Percentiles rank a stretch among this genome's conserved stretches.
Conservation (phyloP, 495 filamentous ascomycete genomes). For the Neurospora tetraspora region DNA sequence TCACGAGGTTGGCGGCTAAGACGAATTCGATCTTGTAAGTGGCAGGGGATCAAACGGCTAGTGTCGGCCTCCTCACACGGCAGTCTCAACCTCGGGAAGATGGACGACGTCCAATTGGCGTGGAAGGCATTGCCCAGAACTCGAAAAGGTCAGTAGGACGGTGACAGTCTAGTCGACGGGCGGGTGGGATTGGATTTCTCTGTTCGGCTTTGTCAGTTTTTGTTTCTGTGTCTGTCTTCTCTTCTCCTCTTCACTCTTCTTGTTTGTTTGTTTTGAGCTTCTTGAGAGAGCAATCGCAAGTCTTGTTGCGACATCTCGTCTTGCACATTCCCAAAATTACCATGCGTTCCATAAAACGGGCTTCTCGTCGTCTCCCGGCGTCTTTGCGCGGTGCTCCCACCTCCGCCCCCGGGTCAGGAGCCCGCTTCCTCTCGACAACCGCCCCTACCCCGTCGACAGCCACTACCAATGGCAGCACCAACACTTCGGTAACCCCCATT, state of each 20-base stretch:
- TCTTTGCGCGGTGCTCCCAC: constrained; percentile 5
- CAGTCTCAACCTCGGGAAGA: background rate
- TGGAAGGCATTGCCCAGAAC: background rate
- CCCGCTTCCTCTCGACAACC: constrained; percentile 6
- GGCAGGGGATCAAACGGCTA: constrained; percentile 9
- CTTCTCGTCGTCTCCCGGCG: constrained; percentile 16
- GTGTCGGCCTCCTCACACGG: constrained; percentile 10
- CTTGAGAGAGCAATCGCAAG: background rate
- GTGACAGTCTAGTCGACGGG: background rate
- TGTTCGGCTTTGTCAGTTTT: background rate
- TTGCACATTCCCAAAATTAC: constrained; percentile 4
- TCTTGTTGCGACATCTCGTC: background rate
- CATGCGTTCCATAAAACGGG: constrained; percentile 28
- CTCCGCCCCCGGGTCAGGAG: background rate
- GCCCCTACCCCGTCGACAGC: constrained; percentile 1
- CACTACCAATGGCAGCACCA: constrained; percentile 16
- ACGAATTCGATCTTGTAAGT: background rate
- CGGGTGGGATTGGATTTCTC: background rate
- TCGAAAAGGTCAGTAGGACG: background rate
- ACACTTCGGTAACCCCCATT: constrained; percentile 41
- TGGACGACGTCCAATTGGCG: background rate
- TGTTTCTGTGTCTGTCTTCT: background rate
- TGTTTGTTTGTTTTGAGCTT: background rate
- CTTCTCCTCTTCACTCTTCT: background rate
- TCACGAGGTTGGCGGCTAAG: background rate